Evolutionary conservation across 73 alveolate genomes (phyloP).

Genomic region (Paramecium pentaurelia): DNA sequence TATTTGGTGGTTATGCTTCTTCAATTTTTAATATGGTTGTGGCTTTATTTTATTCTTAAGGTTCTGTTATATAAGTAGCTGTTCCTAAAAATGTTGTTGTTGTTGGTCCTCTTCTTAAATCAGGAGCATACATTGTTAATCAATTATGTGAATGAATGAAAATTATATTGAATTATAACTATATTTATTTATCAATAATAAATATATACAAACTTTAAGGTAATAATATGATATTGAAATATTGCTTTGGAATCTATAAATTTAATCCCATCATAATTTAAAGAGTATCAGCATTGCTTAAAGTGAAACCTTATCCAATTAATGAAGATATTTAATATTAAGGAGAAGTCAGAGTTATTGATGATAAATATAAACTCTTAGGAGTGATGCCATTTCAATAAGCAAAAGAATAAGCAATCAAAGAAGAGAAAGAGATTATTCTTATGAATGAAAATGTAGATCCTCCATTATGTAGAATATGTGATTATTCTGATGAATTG

Average conservation of each 20-base stretch:
- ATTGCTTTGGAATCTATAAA: neutral
- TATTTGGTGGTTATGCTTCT: slow-evolving; percentile 57
- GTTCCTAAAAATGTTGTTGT: slow-evolving; percentile 1
- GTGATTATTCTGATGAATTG: slow-evolving; percentile 41
- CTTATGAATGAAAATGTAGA: neutral
- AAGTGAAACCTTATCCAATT: neutral
- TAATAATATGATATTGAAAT: neutral
- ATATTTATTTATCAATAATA: neutral
- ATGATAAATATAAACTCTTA: neutral
- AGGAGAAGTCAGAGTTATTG: slow-evolving; percentile 8
- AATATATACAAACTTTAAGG: neutral
- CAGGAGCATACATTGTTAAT: neutral
- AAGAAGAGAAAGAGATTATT: neutral
- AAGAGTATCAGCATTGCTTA: neutral
- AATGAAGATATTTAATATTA: neutral
- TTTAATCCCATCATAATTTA: neutral
- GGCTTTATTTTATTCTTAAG: neutral
- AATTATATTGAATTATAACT: neutral
- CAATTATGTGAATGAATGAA: neutral
- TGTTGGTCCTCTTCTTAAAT: slow-evolving; percentile 22
- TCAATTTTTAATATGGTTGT: slow-evolving; percentile 46
- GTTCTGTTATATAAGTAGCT: slow-evolving; percentile 28
- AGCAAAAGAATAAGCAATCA: neutral
- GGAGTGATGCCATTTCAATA: neutral
- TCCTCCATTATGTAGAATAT: neutral